Evolutionary conservation across 2,329 filamentous ascomycete genomes (phyloP), one percentile per base, ranked within the genome.

Genomic region (Nemania sp.): DNA sequence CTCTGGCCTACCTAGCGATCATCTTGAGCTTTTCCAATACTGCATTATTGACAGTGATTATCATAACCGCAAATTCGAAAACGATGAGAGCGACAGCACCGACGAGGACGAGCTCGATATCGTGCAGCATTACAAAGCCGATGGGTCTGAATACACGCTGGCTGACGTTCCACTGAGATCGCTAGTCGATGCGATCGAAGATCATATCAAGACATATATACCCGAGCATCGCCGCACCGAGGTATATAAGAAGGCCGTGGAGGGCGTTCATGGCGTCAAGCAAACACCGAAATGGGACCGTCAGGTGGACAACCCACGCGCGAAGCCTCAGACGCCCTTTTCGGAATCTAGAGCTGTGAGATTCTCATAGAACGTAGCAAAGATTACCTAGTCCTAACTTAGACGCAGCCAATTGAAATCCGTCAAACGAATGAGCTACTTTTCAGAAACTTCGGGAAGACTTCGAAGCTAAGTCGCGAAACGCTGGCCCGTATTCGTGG

Each of bases 331-430:
- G 26, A 61, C 58, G 22, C 32, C 47, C 2, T 61, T 61, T 13
- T 61, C 58, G 2, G 47, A 61, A 43, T 43, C 58, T 18, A 61
- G 47, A 41, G 47, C 22, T 11, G 58, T 61, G n/a, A 53, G 58
- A 27, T 41, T 4, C 15, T 35, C 8, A 22, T 3, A 29, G 0
- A 20, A 2, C 5, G 1, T 43, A 1, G 18, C 43, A 6, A 1
- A 43, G 29, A 52, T 29, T 29, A 7, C 18, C 32, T 15, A 15
- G 10, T 61, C 15, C 58, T 61, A 15, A 61, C 58, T 22, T 22
- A 11, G 24, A 41, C 13, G 8, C 24, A 61, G 58, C 49, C 47
- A 26, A 18, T n/a, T 0, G 24, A 53, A 27, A 41, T 32, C 29
- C 32, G 49, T 29, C 15, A 29, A 10, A 43, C 47, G 20, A 61